Base-by-base conservation (phyloP, 2,329 filamentous ascomycete species). In the Ceratocystis eucalypticola region DNA sequence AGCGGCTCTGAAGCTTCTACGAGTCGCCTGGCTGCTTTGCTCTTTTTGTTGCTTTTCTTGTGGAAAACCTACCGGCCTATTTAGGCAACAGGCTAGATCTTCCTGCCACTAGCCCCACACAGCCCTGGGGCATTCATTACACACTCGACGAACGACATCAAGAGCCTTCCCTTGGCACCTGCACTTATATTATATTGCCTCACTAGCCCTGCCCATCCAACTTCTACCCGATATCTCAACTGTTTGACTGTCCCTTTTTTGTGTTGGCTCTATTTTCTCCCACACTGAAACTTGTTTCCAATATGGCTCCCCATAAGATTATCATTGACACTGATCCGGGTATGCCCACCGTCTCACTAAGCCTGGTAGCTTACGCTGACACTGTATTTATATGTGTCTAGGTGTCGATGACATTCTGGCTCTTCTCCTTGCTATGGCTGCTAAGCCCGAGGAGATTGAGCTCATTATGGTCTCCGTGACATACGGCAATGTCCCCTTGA, bases 321-420 rank as follows among this genome's bases (percentile, higher is more conserved):
- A 96, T 99, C 72, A 94, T 99, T 72, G 94, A 99, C 74, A 97
- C 93, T 1, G 94, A 97, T 74, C 93, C 93, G 70, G 78, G 92
- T 89, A 80, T 70, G 74, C 70, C 33, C 1, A 33, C 22, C 48
- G 2, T n/a, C 48, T 5, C 20, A 15, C 5, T 0, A 53, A 53
- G 33, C 44, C n/a, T 17, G 4, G n/a, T 3, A 25, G 8, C 17
- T 1, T 15, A 48, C 15, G 53, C 53, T 59, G 53, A 59, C 28
- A 59, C 28, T 59, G 25, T n/a, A 25, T 33, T 37, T 10, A 7
- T 59, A 2, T 3, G 41, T 53, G 4, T 59, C 22, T 65, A 84
- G 91, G 93, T 69, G 88, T 94, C 71, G 94, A 99, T 77, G 94
- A 99, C 81, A 82, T 94, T 65, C 80, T 97, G 69, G 93, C 91